phyloP scores from a whole-genome alignment of 768 basidiomycete genomes.

The Nidularia sp. region DNA sequence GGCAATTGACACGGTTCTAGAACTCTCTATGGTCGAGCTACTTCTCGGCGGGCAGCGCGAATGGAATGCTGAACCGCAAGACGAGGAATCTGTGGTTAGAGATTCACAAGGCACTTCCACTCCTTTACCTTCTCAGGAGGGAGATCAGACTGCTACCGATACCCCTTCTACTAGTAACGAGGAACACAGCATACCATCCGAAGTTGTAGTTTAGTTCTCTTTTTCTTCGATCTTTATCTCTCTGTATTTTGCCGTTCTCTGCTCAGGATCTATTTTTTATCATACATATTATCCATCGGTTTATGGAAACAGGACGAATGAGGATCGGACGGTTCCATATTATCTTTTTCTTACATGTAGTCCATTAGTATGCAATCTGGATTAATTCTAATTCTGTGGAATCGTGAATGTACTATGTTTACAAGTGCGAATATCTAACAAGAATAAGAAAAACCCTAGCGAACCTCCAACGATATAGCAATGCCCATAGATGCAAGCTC shows the following conservation, averaged over 20 bases:
- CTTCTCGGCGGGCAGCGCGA: constrained; percentile 22
- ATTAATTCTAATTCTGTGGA: background rate
- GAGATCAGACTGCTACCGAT: background rate
- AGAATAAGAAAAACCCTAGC: constrained; percentile 22
- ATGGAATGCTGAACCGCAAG: no score
- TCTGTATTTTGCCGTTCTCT: background rate
- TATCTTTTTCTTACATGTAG: background rate
- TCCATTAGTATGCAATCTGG: background rate
- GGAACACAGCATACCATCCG: background rate
- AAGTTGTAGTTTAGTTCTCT: background rate
- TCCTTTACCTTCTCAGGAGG: no score
- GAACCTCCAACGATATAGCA: constrained; percentile 78
- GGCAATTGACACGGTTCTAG: constrained; percentile 30
- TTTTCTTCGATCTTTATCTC: background rate
- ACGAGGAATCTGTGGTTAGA: no score
- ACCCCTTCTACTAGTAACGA: background rate
- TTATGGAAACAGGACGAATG: background rate
- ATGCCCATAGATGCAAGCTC: constrained; percentile 99
- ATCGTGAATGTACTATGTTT: background rate
- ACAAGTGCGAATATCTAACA: background rate
- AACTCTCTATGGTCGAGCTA: constrained; percentile 49
- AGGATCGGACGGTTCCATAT: background rate
- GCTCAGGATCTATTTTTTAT: background rate
- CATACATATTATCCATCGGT: background rate
- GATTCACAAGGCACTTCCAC: no score